A percentile compares a stretch with the other conserved stretches of the same genome.
Evolutionary conservation across 2,329 filamentous ascomycete genomes (phyloP).

Genomic region (Hypoxylon sp.): DNA sequence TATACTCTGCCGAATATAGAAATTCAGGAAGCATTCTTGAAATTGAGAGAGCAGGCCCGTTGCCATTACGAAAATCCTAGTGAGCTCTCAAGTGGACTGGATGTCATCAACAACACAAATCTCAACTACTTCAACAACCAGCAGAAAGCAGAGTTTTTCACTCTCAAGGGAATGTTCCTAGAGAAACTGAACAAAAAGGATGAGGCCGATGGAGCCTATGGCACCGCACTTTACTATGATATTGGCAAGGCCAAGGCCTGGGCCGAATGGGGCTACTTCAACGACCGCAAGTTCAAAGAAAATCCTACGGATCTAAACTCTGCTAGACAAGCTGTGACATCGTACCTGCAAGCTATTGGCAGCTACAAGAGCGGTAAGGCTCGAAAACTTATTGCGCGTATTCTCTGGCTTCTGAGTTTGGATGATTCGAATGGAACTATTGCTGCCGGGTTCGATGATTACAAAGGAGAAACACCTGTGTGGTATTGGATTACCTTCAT

Average conservation of each 20-base stretch:
- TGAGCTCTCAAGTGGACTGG: conserved; percentile 91
- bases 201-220: conserved; percentile 94
- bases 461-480: conserved; percentile 95
- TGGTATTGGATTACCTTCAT: conserved; percentile 99
- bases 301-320: conserved; percentile 85
- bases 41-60: conserved; percentile 97
- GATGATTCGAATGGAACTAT: conserved; percentile 90
- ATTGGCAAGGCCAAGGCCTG: conserved; percentile 96
- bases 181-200: conserved; percentile 92
- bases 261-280: conserved; percentile 99
- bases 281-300: conserved; percentile 95
- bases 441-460: conserved; percentile 90
- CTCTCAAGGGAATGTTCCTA: conserved; percentile 98
- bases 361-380: conserved; percentile 98
- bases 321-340: conserved; percentile 92
- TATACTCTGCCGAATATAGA: conserved; percentile 99
- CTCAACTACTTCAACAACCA: conserved; percentile 96
- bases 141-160: conserved; percentile 99
- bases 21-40: conserved; percentile 98
- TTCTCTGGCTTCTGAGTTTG: conserved; percentile 94
- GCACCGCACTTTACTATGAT: conserved; percentile 95
- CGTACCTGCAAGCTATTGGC: conserved; percentile 94
- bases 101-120: conserved; percentile 99
- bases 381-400: conserved; percentile 90
- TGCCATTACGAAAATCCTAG: conserved; percentile 97